Evolutionary conservation across 108 stramenopile genomes (phyloP), one percentile per base, ranked within the genome.

Genomic region (Poteriospumella lacustris): DNA sequence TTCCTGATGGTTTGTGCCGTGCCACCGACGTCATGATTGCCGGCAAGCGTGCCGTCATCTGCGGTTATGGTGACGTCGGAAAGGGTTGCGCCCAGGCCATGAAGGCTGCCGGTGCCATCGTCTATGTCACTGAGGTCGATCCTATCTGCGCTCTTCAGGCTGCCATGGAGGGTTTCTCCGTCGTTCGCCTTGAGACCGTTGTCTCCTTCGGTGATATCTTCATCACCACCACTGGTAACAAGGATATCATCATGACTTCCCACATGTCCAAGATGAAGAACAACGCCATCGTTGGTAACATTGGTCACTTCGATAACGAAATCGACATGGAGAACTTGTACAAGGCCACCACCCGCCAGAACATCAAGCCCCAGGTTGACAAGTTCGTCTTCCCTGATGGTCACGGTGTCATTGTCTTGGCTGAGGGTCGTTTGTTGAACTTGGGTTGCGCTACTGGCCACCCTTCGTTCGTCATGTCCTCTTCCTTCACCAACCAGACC

Each of bases 301-400:
- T 99, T 87, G 98, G 98, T 80, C 98, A 99, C 92, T 99, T 99
- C 80, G 98, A 99, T 85, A 99, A 99, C 88, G 98, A 99, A 88
- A 97, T 99, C 76, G 98, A 99, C 87, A 96, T 96, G 91, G 98
- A 92, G 44, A 93, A 93, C 58, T 87, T 97, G 59, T 87, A 93
- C 87, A 75, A 70, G 80, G 82, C 82, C 68, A 90, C 93, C 82
- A 92, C 88, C 89, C 90, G 95, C 68, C 84, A 91, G 82, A 97
- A 99, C 91, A 97, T 99, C 95, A 99, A 99, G 91, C 98, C 98
- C 58, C 98, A 99, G 88, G 96, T 97, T 31, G 96, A 99, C 89
- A 92, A 91, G 76, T 99, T 99, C 83, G 86, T 94, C 69, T 99
- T 95, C 85, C 83, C 87, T 67, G 88, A 91, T 47, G 94, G 92